A percentile compares a stretch with the other conserved stretches of the same genome.
These are phyloP conservation scores for Ormosia semicastrata DNA, from an alignment of 306 rosid genomes.

Conservation along the genomic window DNA sequence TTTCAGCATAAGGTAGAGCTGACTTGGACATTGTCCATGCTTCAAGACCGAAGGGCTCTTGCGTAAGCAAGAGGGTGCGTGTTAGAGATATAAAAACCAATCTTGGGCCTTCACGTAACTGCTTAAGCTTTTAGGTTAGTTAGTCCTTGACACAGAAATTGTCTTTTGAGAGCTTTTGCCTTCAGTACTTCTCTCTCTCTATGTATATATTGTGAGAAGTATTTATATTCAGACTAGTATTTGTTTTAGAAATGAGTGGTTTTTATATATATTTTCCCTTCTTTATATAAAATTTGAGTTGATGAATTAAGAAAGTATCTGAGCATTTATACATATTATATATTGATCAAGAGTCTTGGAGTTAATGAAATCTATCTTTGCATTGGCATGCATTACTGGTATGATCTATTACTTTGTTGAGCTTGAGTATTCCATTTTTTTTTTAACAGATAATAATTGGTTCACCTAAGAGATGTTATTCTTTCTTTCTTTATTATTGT, in stretches of 20 bases:
- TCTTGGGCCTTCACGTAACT: neutral
- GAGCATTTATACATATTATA: neutral
- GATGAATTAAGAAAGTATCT: neutral
- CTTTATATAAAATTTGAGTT: neutral
- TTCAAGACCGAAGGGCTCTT: neutral
- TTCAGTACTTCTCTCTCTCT: neutral
- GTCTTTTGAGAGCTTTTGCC: too few relatives aligned
- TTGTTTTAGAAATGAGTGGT: neutral
- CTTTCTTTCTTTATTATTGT: neutral
- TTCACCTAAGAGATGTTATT: neutral
- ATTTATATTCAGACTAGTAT: neutral
- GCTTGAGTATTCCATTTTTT: slow-evolving; percentile 1
- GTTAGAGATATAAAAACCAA: neutral
- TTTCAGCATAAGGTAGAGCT: neutral
- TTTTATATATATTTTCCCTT: neutral
- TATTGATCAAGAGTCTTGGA: neutral
- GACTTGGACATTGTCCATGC: neutral
- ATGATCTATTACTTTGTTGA: neutral
- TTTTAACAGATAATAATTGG: neutral
- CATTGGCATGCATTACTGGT: neutral
- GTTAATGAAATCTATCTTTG: neutral
- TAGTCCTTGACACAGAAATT: neutral
- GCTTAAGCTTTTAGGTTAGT: neutral
- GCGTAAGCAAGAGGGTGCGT: too few relatives aligned
- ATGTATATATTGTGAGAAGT: too few relatives aligned